A percentile compares a stretch with the other conserved stretches of the same genome.
These are phyloP conservation scores for Ceratobasidium sp. DNA, from an alignment of 1,284 basidiomycete genomes.

Conservation along the genomic window DNA sequence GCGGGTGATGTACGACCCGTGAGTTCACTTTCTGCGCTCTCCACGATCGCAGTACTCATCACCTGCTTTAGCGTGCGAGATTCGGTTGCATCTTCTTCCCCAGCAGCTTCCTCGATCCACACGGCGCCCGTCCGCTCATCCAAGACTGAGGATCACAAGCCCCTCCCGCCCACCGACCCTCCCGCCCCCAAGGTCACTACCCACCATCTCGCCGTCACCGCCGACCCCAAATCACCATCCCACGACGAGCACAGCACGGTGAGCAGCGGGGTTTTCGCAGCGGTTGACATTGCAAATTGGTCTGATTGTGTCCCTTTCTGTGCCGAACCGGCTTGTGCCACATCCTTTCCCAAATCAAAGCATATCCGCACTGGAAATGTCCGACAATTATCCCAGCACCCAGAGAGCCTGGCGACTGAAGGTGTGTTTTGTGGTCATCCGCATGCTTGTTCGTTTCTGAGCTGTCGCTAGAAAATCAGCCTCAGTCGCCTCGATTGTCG, in stretches of 20 bases:
- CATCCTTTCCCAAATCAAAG: constrained; percentile 32
- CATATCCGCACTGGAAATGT: constrained; percentile 22
- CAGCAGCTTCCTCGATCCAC: background rate
- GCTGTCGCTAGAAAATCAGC: background rate
- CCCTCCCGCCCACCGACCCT: background rate
- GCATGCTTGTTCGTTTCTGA: background rate
- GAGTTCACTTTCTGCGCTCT: background rate
- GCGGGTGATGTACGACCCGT: constrained; percentile 34
- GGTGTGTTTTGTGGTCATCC: background rate
- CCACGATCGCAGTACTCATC: background rate
- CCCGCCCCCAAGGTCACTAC: background rate
- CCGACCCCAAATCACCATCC: background rate
- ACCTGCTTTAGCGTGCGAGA: constrained; percentile 14
- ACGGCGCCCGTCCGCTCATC: background rate
- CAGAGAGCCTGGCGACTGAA: background rate
- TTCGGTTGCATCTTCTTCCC: constrained; percentile 11
- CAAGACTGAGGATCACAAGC: constrained; percentile 11
- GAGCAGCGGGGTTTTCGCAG: constrained; percentile 7
- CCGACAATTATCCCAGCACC: constrained; percentile 25
- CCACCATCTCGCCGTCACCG: background rate
- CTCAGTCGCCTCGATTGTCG: background rate
- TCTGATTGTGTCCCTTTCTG: constrained; percentile 13
- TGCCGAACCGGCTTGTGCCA: constrained; percentile 26
- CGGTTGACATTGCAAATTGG: background rate
- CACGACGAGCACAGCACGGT: background rate